Evolutionary conservation across 2,329 filamentous ascomycete genomes (phyloP).

Genomic region (Metarhizium anisopliae): DNA sequence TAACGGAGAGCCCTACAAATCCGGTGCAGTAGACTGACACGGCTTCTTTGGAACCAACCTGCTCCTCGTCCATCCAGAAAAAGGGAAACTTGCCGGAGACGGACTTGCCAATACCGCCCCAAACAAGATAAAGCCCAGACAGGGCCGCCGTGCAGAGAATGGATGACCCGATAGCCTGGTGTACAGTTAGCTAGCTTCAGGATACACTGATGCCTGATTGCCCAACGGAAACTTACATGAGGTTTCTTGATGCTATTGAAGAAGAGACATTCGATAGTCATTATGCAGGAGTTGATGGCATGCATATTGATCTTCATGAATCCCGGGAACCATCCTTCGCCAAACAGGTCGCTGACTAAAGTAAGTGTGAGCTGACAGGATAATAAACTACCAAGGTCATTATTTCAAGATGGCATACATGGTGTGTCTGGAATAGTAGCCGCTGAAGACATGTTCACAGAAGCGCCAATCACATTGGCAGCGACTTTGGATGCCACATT

Average conservation of each 20-base stretch:
- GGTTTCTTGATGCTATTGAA: conserved; percentile 47
- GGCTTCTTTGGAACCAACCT: conserved; percentile 33
- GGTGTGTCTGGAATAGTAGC: conserved; percentile 11
- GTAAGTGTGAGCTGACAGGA: conserved; percentile 10
- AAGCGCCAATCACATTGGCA: neutral
- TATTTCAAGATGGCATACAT: conserved; percentile 10
- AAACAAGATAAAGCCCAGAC: conserved; percentile 37
- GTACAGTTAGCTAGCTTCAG: conserved; percentile 7
- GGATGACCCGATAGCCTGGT: conserved; percentile 36
- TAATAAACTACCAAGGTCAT: neutral
- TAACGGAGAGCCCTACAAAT: conserved; percentile 34
- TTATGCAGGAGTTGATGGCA: conserved; percentile 32
- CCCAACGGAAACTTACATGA: conserved; percentile 23
- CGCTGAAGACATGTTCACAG: neutral
- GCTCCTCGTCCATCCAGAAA: conserved; percentile 40
- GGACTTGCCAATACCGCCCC: conserved; percentile 37
- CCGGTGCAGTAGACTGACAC: conserved; percentile 33
- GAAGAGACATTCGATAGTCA: conserved; percentile 34
- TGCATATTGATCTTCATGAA: conserved; percentile 40
- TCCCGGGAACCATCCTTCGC: conserved; percentile 36
- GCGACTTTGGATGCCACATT: neutral
- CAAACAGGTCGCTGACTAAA: conserved; percentile 38
- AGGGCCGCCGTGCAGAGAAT: conserved; percentile 30
- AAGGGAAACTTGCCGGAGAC: conserved; percentile 37
- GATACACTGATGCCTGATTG: neutral